Evolutionary conservation across 208 protist species (phyloP), one percentile per base, ranked within the genome.

Genomic region (Wallacemonas sp.): DNA sequence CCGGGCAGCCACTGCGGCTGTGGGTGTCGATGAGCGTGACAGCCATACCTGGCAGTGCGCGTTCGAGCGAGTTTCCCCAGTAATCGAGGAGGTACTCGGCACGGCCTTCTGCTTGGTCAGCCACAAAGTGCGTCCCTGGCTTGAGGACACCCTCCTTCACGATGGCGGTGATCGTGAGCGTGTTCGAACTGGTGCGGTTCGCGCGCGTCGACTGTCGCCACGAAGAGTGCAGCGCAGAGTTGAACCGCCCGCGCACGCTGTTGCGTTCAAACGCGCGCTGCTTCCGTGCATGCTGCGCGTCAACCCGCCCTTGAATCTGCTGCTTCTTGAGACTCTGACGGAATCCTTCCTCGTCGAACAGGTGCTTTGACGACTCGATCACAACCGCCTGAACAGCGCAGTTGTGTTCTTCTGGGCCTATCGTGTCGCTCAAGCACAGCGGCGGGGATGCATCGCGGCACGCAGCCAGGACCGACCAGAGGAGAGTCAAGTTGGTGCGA

Each of bases 281-380:
- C 36, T 49, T 68, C 41, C 60, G 72, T 26, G 67, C 56, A 30
- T 34, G 38, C 30, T 62, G 57, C 1, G 29, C 62, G 67, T 94
- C 87, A 19, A 90, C 58, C 2, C 24, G 57, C 9, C 67, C 62
- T 65, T 93, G 87, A 30, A 94, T 63, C 8, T 44, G 44, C 67
- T 84, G 85, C 11, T 78, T 67, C n/a, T 29, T 55, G 1, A 64
- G 58, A 38, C 84, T 90, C 21, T 77, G 55, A n/a, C 87, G 80
- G 67, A 93, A 96, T 9, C 76, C 76, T 44, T 96, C 90, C 63
- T 93, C 90, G 71, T 96, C 81, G 76, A 94, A 96, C 12, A 96
- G 70, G 60, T 96, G 87, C 48, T 96, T 96, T 11, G 90, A 96
- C 12, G 90, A 87, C 65, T 96, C 87, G 8, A 96, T 57, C 23